Evolutionary conservation across 768 basidiomycete genomes (phyloP).

Genomic region (Neoboletus magnificus): DNA sequence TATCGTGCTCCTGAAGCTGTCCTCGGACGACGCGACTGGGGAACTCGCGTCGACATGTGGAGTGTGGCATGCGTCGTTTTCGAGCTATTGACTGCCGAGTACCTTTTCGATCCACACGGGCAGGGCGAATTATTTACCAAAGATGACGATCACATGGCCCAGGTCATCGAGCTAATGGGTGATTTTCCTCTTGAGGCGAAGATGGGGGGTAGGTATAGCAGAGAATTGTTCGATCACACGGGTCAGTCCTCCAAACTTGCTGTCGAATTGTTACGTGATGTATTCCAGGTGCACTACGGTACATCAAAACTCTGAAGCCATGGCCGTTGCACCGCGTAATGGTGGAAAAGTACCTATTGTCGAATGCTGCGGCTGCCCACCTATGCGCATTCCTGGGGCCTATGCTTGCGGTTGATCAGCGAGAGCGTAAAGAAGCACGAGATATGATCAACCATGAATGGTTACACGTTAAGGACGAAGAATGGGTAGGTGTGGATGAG

Average conservation of each 20-base stretch:
- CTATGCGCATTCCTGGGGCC: constrained; percentile 70
- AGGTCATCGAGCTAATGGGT: constrained; percentile 88
- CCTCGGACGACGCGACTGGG: constrained; percentile 84
- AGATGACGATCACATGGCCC: constrained; percentile 95
- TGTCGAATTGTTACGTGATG: constrained; percentile 3
- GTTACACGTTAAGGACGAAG: constrained; percentile 46
- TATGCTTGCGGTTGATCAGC: constrained; percentile 72
- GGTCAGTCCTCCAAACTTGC: constrained; percentile 39
- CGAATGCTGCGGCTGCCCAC: constrained; percentile 50
- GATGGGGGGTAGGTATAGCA: constrained; percentile 80
- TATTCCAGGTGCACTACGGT: constrained; percentile 58
- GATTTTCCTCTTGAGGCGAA: constrained; percentile 71
- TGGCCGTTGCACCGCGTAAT: constrained; percentile 85
- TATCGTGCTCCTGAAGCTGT: constrained; percentile 96
- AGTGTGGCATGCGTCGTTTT: constrained; percentile 89
- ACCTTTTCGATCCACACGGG: constrained; percentile 85
- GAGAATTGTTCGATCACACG: constrained; percentile 77
- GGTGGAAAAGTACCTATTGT: constrained; percentile 83
- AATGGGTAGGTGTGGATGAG: constrained; percentile 24
- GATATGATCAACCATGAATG: constrained; percentile 76
- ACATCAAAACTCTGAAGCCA: constrained; percentile 69
- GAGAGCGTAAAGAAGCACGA: constrained; percentile 63
- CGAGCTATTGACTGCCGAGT: constrained; percentile 88
- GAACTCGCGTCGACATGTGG: constrained; percentile 84
- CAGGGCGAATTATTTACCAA: constrained; percentile 81